Percentiles rank a stretch among this genome's conserved stretches.
phyloP scores from a whole-genome alignment of 2,329 filamentous ascomycete genomes.

The Beauveria caledonica region DNA sequence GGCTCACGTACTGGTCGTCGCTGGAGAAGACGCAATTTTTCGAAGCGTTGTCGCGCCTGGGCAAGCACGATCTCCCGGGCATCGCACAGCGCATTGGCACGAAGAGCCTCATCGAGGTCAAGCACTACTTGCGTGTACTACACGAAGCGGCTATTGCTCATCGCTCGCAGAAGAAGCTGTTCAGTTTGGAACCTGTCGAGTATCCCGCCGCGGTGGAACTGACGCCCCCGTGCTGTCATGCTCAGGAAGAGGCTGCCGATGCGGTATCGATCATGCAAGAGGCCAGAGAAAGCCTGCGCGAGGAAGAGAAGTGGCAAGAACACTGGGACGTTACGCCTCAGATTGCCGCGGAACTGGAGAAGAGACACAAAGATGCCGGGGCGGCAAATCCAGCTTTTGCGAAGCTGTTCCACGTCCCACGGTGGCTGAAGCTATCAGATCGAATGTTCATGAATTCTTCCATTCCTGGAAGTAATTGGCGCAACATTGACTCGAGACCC shows the following conservation, averaged over 20 bases:
- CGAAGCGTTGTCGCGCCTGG: constrained; percentile 53
- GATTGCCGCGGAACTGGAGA: constrained; percentile 25
- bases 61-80: constrained; percentile 50
- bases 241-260: constrained; percentile 62
- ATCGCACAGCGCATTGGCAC: constrained; percentile 57
- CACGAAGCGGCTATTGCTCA: constrained; percentile 38
- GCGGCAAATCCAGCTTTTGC: constrained; percentile 36
- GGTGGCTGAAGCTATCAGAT: constrained; percentile 57
- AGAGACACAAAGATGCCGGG: constrained; percentile 15
- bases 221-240: constrained; percentile 52
- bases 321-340: constrained; percentile 55
- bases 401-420: constrained; percentile 47
- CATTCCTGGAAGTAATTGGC: constrained; percentile 60
- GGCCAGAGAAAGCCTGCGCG: constrained; percentile 48
- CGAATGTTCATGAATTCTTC: constrained; percentile 68
- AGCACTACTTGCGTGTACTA: constrained; percentile 59
- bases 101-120: constrained; percentile 69
- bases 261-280: constrained; percentile 58
- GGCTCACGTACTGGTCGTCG: constrained; percentile 60
- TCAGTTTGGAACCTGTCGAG: constrained; percentile 40
- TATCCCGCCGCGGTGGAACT: constrained; percentile 68
- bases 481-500: constrained; percentile 45
- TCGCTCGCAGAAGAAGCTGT: constrained; percentile 24
- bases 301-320: constrained; percentile 52
- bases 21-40: constrained; percentile 67